phyloP scores from a whole-genome alignment of 345 rosid genomes.

The Tarenaya hassleriana region DNA sequence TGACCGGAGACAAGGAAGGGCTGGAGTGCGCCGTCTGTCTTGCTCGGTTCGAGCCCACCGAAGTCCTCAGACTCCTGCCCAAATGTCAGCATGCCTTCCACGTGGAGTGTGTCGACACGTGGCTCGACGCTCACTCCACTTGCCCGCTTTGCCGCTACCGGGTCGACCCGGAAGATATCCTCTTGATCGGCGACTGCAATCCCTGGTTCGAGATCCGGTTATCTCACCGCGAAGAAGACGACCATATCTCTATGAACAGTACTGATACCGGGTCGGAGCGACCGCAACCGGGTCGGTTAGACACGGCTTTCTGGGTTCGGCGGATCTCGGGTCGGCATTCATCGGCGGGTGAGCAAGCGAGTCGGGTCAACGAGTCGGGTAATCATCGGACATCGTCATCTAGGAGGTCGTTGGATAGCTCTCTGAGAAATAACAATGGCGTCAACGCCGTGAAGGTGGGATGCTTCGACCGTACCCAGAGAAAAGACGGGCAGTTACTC shows the following conservation, averaged over 20 bases:
- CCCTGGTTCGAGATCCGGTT: constrained; percentile 24
- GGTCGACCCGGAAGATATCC: constrained; percentile 86
- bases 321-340: constrained; percentile 72
- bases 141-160: constrained; percentile 92
- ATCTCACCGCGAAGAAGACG: constrained; percentile 12
- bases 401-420: too few species aligned
- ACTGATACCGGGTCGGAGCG: constrained; percentile 1
- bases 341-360: constrained; percentile 46
- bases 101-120: constrained; percentile 87
- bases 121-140: constrained; percentile 94
- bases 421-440: not conserved
- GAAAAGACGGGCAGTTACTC: constrained; percentile 62
- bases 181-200: constrained; percentile 39
- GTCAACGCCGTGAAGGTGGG: constrained; percentile 31
- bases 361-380: constrained; percentile 13
- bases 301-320: constrained; percentile 17
- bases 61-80: constrained; percentile 60
- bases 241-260: not conserved
- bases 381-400: not conserved
- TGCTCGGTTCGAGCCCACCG: constrained; percentile 49
- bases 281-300: constrained; percentile 8
- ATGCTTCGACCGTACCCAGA: constrained; percentile 39
- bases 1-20: constrained; percentile 68
- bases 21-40: constrained; percentile 86
- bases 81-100: constrained; percentile 94